Conservation (phyloP, 306 rosid species). For the Delonix regia region DNA sequence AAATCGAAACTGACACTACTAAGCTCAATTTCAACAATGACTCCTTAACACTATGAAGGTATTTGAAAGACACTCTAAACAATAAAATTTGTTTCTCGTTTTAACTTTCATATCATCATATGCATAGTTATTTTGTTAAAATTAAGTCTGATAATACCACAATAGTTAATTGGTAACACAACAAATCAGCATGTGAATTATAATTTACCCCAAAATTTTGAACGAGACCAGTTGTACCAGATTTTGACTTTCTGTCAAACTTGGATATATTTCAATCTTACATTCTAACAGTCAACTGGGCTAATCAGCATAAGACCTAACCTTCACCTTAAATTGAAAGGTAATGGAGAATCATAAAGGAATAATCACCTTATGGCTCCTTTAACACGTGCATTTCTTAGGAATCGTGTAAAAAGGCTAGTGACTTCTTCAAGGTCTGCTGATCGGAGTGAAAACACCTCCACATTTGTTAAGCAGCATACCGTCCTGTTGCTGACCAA, state of each 20-base stretch:
- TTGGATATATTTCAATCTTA: no score
- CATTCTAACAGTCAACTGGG: no score
- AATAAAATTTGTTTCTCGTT: no score
- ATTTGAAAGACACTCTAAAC: background rate
- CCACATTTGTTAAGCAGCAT: constrained; percentile 72
- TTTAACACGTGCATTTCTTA: constrained; percentile 68
- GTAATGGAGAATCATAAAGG: constrained; percentile 8
- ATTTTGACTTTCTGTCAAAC: background rate
- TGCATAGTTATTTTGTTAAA: background rate
- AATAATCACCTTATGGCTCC: constrained; percentile 80
- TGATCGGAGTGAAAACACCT: constrained; percentile 78
- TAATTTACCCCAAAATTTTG: background rate
- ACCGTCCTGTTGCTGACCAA: constrained; percentile 73
- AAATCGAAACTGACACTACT: no score
- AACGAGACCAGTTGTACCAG: no score
- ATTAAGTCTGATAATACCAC: background rate
- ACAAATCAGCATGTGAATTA: background rate
- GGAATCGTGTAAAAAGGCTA: constrained; percentile 69
- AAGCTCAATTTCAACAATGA: no score
- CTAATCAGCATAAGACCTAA: background rate
- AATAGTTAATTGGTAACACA: background rate
- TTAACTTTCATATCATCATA: background rate
- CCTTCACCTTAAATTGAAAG: constrained; percentile 1
- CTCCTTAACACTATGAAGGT: background rate
- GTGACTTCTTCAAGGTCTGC: constrained; percentile 90